Conservation (phyloP, 2,329 filamentous ascomycete species). For the Furcasterigmium sp. region DNA sequence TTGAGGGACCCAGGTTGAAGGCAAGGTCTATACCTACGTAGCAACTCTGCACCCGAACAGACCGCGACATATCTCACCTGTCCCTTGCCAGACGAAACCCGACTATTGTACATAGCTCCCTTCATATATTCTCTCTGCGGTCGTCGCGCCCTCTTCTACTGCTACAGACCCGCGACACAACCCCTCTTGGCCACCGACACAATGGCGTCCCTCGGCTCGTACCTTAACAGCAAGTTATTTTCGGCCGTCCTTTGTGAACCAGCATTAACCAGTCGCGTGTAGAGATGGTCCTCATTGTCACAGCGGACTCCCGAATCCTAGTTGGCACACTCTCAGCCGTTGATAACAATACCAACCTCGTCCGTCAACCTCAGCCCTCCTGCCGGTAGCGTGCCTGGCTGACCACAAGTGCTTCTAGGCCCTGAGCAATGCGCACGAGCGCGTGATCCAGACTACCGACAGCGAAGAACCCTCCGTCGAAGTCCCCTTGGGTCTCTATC, state of each 20-base stretch:
- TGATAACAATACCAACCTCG: constrained; percentile 88
- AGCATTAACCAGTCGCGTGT: background rate
- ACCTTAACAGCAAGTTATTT: constrained; percentile 33
- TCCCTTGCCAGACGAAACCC: no score
- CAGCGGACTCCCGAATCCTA: constrained; percentile 83
- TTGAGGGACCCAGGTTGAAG: no score
- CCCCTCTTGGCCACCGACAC: constrained; percentile 10
- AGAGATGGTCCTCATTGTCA: constrained; percentile 93
- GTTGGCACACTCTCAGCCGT: constrained; percentile 78
- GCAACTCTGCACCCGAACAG: no score
- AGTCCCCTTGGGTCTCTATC: constrained; percentile 79
- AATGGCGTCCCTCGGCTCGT: constrained; percentile 40
- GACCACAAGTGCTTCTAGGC: constrained; percentile 45
- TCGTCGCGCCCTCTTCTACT: no score
- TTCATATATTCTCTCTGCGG: no score
- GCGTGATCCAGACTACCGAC: constrained; percentile 81
- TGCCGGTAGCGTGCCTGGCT: background rate
- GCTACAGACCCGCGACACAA: no score
- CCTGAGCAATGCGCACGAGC: constrained; percentile 75
- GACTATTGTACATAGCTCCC: no score
- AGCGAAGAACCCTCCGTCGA: constrained; percentile 77
- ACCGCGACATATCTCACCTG: no score
- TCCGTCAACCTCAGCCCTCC: constrained; percentile 25
- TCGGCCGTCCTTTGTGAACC: background rate
- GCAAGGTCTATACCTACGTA: no score